phyloP scores from a whole-genome alignment of 192 early-diverging fungal species.

The Coemansia sp. region DNA sequence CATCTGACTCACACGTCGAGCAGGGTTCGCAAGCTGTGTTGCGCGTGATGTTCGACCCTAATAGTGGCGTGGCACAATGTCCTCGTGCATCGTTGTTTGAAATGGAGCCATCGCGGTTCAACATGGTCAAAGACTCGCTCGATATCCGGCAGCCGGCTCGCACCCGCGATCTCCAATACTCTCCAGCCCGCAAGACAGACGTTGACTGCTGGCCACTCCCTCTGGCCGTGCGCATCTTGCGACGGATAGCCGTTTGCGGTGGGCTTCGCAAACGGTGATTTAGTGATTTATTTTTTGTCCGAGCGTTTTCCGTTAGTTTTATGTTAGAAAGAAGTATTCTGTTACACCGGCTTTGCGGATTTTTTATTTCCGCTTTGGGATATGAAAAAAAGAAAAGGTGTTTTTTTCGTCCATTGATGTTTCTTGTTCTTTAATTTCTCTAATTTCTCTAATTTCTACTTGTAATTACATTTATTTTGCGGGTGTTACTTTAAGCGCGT shows the following conservation, averaged over 20 bases:
- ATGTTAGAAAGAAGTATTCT: not conserved
- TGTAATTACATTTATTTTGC: not conserved
- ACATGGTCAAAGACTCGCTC: slow-evolving; percentile 44
- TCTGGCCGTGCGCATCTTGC: slow-evolving; percentile 19
- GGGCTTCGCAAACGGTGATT: slow-evolving; percentile 1
- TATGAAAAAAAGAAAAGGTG: not conserved
- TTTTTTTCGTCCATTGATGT: not conserved
- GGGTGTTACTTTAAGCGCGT: not conserved
- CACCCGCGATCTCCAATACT: not conserved
- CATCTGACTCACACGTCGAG: no score
- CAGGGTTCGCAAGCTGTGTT: not conserved
- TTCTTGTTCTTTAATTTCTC: not conserved
- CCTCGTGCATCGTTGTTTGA: slow-evolving; percentile 6
- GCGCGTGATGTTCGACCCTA: slow-evolving; percentile 13
- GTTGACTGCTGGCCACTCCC: slow-evolving; percentile 21
- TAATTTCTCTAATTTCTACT: not conserved
- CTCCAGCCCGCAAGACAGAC: not conserved
- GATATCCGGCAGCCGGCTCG: slow-evolving; percentile 33
- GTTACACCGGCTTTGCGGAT: not conserved
- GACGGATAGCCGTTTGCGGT: slow-evolving; percentile 34
- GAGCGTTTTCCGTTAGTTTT: not conserved
- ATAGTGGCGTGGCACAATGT: slow-evolving; percentile 2
- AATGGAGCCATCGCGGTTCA: slow-evolving; percentile 17
- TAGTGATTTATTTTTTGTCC: not conserved
- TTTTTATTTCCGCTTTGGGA: not conserved